Conservation (phyloP, 2,329 filamentous ascomycete genomes). For the Colletotrichum filicis region DNA sequence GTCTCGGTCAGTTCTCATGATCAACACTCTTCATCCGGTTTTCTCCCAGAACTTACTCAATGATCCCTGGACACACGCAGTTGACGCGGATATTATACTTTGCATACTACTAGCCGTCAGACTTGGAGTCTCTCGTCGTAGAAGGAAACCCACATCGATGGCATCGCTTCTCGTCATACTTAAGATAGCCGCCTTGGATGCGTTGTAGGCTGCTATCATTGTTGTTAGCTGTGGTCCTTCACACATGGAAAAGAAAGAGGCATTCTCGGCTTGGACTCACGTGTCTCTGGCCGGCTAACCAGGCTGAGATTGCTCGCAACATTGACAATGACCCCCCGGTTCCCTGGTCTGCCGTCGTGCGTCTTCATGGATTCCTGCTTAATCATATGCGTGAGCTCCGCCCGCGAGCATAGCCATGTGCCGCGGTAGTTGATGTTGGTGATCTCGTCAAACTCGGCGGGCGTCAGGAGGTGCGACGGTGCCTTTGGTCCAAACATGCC, state of each 20-base stretch:
- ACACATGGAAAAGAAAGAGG: neutral
- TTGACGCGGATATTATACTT: conserved; percentile 57
- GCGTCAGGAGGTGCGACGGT: conserved; percentile 46
- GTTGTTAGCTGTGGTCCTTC: neutral
- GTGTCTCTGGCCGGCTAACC: conserved; percentile 52
- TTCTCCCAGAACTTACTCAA: conserved; percentile 43
- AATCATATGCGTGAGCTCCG: conserved; percentile 55
- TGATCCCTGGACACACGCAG: conserved; percentile 57
- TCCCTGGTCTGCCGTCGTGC: conserved; percentile 54
- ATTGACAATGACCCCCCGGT: conserved; percentile 56
- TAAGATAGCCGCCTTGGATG: conserved; percentile 57
- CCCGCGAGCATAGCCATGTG: conserved; percentile 55
- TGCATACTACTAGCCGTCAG: conserved; percentile 48
- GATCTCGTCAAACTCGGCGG: conserved; percentile 54
- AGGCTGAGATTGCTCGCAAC: conserved; percentile 56
- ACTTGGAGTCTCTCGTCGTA: neutral
- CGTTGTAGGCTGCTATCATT: conserved; percentile 53
- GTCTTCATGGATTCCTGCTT: conserved; percentile 53
- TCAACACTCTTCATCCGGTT: neutral
- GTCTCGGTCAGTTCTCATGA: neutral
- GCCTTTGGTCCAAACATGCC: conserved; percentile 51
- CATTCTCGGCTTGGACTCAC: conserved; percentile 42
- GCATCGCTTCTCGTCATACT: conserved; percentile 58
- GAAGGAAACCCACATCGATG: conserved; percentile 50
- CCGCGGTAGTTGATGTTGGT: conserved; percentile 56